Evolutionary conservation across 306 rosid genomes (phyloP), one percentile per base, ranked within the genome.

Genomic region (Vachellia pachyceras): DNA sequence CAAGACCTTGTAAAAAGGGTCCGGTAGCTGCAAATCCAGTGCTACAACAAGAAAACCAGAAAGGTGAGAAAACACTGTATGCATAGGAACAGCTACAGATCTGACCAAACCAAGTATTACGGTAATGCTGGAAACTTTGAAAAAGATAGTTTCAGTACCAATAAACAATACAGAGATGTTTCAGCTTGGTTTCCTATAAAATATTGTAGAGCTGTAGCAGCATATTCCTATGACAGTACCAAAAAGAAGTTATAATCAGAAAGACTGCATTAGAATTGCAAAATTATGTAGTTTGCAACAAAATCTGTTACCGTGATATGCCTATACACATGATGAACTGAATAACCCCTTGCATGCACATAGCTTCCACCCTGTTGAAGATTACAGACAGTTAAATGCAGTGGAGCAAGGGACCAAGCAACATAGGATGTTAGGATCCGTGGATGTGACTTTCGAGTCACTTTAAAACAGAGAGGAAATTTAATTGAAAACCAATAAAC

Each of bases 21-120:
- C 79, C 89, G 97, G 80, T 91, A 91, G 93, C 94, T 85, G 88
- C 97, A 89, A 84, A 95, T 83, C 99, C 98, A 93, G 80, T 86
- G 97, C 99, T 95, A 72, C 82, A 82, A 72, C 23, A 83, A 81
- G 72, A 84, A 73, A 77, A 20, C 50, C 22, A 78, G 76, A 76
- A 54, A 88, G 84, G 45, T 66, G 81, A 82, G 76, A 67, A 66
- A 79, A 42, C 74, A 60, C 57, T 40, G 18, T 61, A 55, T 61
- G 50, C 12, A 52, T 25, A 41, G 1, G 78, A 73, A 72, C 46
- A 50, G 67, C 74, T 60, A 75, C 11, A 69, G 52, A 61, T 37
- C 11, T 69, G n/a, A 66, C 46, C 80, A 76, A 70, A 79, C 63
- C 33, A 84, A 69, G 81, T 3, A 75, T 45, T 23, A 64, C 40